Conservation (phyloP, 2,329 filamentous ascomycete species). For the Mycogone perniciosa region DNA sequence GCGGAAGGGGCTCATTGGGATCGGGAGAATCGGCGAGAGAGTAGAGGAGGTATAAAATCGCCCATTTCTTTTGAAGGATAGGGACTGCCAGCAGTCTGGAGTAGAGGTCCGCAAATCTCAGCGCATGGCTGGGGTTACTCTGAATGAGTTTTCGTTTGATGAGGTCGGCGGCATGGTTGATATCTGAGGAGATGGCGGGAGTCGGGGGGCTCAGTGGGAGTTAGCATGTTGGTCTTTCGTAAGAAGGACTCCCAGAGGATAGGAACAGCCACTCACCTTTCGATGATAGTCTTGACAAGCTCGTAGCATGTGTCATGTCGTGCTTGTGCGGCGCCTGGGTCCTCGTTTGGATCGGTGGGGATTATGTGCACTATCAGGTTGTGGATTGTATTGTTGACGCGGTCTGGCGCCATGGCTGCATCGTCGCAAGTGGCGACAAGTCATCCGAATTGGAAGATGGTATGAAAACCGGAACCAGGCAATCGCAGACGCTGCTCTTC, state of each 20-base stretch:
- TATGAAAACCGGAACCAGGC: neutral
- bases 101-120: constrained; percentile 86
- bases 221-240: constrained; percentile 5
- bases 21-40: constrained; percentile 67
- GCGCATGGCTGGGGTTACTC: constrained; percentile 69
- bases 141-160: constrained; percentile 85
- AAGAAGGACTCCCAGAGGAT: neutral
- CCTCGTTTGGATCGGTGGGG: constrained; percentile 57
- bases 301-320: constrained; percentile 58
- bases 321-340: constrained; percentile 61
- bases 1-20: constrained; percentile 44
- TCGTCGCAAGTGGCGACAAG: constrained; percentile 29
- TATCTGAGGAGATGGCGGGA: constrained; percentile 58
- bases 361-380: constrained; percentile 71
- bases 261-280: constrained; percentile 36
- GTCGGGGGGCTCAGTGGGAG: constrained; percentile 36
- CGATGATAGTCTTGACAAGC: constrained; percentile 44
- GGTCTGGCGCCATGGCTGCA: constrained; percentile 54
- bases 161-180: constrained; percentile 86
- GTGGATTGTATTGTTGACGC: constrained; percentile 72
- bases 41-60: constrained; percentile 85
- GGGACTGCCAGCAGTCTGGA: constrained; percentile 83
- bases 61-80: constrained; percentile 93
- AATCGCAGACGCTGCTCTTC: neutral
- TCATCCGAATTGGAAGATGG: too few relatives aligned